These are phyloP conservation scores for Mangifera indica DNA, from an alignment of 345 rosid genomes.

Conservation along the genomic window DNA sequence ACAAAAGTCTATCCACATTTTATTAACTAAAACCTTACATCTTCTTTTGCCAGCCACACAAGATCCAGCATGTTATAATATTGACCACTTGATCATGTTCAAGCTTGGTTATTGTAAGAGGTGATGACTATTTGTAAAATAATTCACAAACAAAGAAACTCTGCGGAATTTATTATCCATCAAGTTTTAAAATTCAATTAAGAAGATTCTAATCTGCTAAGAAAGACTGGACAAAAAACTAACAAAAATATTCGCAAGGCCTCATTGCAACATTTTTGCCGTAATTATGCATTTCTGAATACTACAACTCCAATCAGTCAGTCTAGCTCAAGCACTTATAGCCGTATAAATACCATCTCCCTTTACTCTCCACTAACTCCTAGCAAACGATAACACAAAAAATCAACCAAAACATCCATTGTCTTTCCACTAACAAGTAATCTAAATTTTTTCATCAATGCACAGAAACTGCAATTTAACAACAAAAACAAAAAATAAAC, in stretches of 20 bases:
- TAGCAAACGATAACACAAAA: background rate
- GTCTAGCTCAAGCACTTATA: no score
- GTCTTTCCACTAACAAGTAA: background rate
- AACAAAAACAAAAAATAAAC: background rate
- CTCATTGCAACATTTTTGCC: no score
- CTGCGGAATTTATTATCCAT: background rate
- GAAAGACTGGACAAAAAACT: no score
- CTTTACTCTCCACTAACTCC: no score
- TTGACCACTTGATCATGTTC: background rate
- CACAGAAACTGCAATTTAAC: background rate
- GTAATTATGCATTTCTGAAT: no score
- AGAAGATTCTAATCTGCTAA: no score
- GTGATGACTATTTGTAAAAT: background rate
- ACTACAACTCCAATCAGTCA: no score
- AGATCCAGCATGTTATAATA: background rate
- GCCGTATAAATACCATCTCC: no score
- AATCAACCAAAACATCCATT: background rate
- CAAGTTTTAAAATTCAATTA: background rate
- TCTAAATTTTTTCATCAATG: background rate
- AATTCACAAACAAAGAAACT: background rate
- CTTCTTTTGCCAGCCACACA: background rate
- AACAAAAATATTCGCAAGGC: no score
- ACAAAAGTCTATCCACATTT: background rate
- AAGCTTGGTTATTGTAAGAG: background rate
- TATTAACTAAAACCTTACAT: background rate